Base-by-base conservation (phyloP, 2,329 filamentous ascomycete genomes). In the Bipolaris cookei region DNA sequence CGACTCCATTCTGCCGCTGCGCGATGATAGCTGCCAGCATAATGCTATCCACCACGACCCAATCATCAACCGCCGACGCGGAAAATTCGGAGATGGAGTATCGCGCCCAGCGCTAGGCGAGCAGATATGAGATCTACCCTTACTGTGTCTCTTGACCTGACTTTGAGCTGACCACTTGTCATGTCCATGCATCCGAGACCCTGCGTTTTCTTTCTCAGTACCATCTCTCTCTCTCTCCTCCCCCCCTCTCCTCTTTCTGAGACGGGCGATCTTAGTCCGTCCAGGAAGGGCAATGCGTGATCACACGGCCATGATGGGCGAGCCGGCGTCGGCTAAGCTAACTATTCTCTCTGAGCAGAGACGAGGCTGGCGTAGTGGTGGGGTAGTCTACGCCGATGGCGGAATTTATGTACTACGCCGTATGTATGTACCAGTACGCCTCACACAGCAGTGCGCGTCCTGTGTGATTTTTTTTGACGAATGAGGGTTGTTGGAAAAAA, bases 271-370 rank as follows among this genome's bases (percentile, higher is more conserved):
- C 47, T 32, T 52, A 37, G 47, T 35, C 39, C 37, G 54, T 16
- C 58, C 46, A 13, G 37, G 18, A 45, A n/a, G 50, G 50, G 42
- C 35, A 56, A 37, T 56, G 53, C 53, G 47, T 51, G 54, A 51
- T 56, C 52, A 54, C 45, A 48, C 38, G 52, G 52, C 28, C 54
- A 39, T 51, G 23, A 32, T 51, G 35, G 32, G 45, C 37, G 44
- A 46, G 39, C 54, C 21, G 50, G 50, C 28, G 54, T 47, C 50
- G 49, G 54, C 43, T 44, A 43, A 54, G 35, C 52, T 57, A 38
- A 48, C 54, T n/a, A 44, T 35, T 32, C 14, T 35, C 18, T 25
- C 14, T 7, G 20, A 28, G 13, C n/a, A 28, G 37, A 37, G 37
- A 38, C 41, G 30, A 51, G 52, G 46, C 38, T 32, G 45, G 30